Evolutionary conservation across 192 early-diverging fungal species (phyloP).

Genomic region (Coemansia sp.): DNA sequence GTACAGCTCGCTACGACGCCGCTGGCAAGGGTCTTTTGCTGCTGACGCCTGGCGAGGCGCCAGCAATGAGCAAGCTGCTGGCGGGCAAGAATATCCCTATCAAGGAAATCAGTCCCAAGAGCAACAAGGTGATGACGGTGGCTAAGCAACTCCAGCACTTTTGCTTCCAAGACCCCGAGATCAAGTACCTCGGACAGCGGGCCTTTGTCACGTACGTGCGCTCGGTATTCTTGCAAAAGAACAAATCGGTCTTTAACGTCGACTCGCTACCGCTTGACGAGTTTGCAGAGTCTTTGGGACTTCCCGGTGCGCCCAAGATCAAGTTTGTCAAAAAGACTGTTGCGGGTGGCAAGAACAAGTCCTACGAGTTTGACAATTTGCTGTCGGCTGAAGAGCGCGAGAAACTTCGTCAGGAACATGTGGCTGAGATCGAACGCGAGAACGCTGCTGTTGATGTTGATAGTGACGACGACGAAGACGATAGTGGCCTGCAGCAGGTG

Average conservation of each 20-base stretch:
- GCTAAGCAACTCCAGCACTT: conserved; percentile 82
- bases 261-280: conserved; percentile 81
- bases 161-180: conserved; percentile 91
- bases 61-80: conserved; percentile 75
- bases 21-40: conserved; percentile 85
- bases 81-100: conserved; percentile 80
- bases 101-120: conserved; percentile 84
- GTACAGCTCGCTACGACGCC: conserved; percentile 93
- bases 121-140: conserved; percentile 76
- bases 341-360: conserved; percentile 62
- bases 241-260: conserved; percentile 91
- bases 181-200: conserved; percentile 97
- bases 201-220: conserved; percentile 95
- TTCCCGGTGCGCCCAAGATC: conserved; percentile 92
- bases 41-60: conserved; percentile 83
- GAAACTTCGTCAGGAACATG: conserved; percentile 14
- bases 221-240: conserved; percentile 85
- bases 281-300: conserved; percentile 86
- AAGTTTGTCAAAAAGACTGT: conserved; percentile 75
- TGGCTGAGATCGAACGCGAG: conserved; percentile 30
- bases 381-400: conserved; percentile 49
- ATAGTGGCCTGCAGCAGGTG: not conserved
- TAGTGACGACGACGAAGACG: conserved; percentile 20
- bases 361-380: conserved; percentile 55
- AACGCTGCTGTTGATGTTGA: conserved; percentile 28